phyloP scores from a whole-genome alignment of 2,329 filamentous ascomycete species.

The Botrytis pseudocinerea region DNA sequence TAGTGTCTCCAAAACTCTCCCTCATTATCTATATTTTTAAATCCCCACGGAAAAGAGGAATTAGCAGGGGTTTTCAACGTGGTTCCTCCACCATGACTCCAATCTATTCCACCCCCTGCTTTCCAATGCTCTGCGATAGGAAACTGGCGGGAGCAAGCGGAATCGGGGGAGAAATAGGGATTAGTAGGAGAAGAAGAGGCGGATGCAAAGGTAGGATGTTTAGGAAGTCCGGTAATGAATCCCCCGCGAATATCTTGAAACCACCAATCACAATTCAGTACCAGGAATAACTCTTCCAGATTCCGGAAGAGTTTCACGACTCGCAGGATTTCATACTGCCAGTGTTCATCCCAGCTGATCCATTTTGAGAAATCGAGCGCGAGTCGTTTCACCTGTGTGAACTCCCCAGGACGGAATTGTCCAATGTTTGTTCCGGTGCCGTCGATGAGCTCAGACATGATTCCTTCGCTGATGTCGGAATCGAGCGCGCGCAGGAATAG shows the following conservation, averaged over 20 bases:
- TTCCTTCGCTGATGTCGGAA: neutral
- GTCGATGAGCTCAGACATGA: neutral
- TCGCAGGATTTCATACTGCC: neutral
- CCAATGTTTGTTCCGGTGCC: neutral
- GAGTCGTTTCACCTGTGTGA: neutral
- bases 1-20: neutral
- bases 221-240: neutral
- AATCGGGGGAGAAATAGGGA: neutral
- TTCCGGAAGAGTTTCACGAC: neutral
- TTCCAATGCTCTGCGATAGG: neutral
- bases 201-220: neutral
- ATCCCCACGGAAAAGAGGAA: neutral
- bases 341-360: neutral
- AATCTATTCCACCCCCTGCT: neutral
- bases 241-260: neutral
- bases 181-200: neutral
- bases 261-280: neutral
- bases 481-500: neutral
- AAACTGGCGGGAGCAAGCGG: neutral
- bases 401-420: neutral
- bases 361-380: neutral
- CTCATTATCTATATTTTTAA: neutral
- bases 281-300: neutral
- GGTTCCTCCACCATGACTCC: neutral
- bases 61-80: neutral